These are phyloP conservation scores for Lactarius akahatsu DNA, from an alignment of 768 basidiomycete genomes.

Conservation along the genomic window DNA sequence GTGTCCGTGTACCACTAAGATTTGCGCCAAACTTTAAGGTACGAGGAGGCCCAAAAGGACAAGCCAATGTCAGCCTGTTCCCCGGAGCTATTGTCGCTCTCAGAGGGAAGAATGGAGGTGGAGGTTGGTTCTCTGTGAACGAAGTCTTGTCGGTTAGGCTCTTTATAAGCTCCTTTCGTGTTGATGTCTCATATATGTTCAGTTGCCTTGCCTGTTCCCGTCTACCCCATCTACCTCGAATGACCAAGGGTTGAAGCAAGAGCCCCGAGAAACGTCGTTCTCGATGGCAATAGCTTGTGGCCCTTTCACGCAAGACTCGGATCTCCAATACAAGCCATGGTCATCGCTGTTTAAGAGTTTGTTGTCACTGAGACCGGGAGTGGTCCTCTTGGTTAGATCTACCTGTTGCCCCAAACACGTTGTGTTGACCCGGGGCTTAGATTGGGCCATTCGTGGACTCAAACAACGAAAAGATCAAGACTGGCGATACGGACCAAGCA, in stretches of 20 bases:
- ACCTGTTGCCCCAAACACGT: not conserved
- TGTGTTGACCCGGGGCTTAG: constrained; percentile 42
- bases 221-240: constrained; percentile 39
- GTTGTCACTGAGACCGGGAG: constrained; percentile 65
- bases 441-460: constrained; percentile 90
- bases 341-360: constrained; percentile 59
- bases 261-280: constrained; percentile 48
- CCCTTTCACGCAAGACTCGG: constrained; percentile 78
- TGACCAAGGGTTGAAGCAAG: constrained; percentile 38
- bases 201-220: constrained; percentile 64
- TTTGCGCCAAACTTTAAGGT: constrained; percentile 68
- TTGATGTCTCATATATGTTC: constrained; percentile 5
- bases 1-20: constrained; percentile 65
- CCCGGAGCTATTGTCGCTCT: constrained; percentile 86
- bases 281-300: constrained; percentile 77
- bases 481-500: constrained; percentile 67
- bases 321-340: constrained; percentile 76
- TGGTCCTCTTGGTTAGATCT: constrained; percentile 69
- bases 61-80: constrained; percentile 72
- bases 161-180: not conserved
- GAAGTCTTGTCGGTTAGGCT: constrained; percentile 75
- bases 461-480: constrained; percentile 67
- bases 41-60: constrained; percentile 59
- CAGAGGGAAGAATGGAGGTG: constrained; percentile 88
- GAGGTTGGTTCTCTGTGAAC: constrained; percentile 78